phyloP scores from a whole-genome alignment of 352 stramenopile genomes.

The Ophiocytium majus region DNA sequence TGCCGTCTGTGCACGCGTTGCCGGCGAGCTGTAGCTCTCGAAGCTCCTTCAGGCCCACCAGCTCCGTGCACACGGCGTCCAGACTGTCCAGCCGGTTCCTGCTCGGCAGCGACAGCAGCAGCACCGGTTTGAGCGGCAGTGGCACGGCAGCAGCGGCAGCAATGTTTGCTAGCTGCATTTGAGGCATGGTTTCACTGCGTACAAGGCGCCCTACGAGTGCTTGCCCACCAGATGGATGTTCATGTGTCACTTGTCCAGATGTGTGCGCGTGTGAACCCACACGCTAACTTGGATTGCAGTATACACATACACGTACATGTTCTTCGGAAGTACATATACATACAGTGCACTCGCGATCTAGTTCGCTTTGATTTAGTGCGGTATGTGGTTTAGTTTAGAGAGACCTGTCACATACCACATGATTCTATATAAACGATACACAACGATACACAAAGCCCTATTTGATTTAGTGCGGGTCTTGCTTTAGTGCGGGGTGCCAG shows the following conservation, averaged over 20 bases:
- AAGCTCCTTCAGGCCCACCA: background rate
- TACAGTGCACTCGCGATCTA: too few species aligned
- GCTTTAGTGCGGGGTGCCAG: background rate
- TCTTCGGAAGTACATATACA: background rate
- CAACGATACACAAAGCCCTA: background rate
- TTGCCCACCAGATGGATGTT: too few species aligned
- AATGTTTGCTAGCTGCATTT: background rate
- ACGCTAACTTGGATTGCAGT: background rate
- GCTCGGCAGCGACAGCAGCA: background rate
- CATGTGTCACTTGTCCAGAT: background rate
- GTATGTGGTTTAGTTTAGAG: too few species aligned
- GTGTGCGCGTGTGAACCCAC: too few species aligned
- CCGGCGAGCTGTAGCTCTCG: background rate
- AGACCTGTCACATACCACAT: too few species aligned
- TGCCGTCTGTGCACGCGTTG: background rate
- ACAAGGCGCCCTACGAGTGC: background rate
- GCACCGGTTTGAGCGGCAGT: too few species aligned
- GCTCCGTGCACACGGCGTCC: background rate
- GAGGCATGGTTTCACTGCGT: background rate
- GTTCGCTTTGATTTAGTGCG: too few species aligned
- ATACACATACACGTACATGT: background rate
- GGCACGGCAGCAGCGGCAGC: background rate
- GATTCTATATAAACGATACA: background rate
- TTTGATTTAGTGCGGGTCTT: background rate
- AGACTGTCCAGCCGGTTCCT: slow-evolving; percentile 13